These are phyloP conservation scores for Suillus variegatus DNA, from an alignment of 768 basidiomycete species.

Conservation along the genomic window DNA sequence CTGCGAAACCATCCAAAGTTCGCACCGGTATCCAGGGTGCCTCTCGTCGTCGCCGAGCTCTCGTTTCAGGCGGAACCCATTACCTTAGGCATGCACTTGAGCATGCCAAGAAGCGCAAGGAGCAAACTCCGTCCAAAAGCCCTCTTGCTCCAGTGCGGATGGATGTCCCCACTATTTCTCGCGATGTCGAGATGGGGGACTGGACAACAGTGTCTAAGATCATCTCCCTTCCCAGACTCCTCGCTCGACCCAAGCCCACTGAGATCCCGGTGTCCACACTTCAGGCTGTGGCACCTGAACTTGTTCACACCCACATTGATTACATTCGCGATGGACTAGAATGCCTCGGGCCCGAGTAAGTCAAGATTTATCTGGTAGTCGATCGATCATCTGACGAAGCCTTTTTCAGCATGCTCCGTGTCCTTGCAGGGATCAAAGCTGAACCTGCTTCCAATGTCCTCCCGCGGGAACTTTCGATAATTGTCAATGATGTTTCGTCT, in stretches of 20 bases:
- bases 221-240: slow-evolving; percentile 25
- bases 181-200: slow-evolving; percentile 10
- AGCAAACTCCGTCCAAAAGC: slow-evolving; percentile 18
- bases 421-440: slow-evolving; percentile 30
- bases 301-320: slow-evolving; percentile 21
- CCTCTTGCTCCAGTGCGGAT: slow-evolving; percentile 29
- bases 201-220: slow-evolving; percentile 13
- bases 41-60: slow-evolving; percentile 42
- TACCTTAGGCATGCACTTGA: slow-evolving; percentile 36
- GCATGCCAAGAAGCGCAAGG: slow-evolving; percentile 40
- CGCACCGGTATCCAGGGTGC: slow-evolving; percentile 31
- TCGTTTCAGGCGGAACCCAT: slow-evolving; percentile 28
- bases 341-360: slow-evolving; percentile 31
- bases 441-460: slow-evolving; percentile 22
- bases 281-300: slow-evolving; percentile 26
- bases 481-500: slow-evolving; percentile 30
- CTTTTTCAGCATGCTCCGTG: slow-evolving; percentile 29
- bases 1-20: slow-evolving; percentile 18
- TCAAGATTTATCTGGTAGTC: background rate
- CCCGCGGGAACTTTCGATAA: slow-evolving; percentile 27
- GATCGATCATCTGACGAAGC: slow-evolving; percentile 12
- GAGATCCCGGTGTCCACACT: slow-evolving; percentile 17
- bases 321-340: slow-evolving; percentile 31
- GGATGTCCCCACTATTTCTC: slow-evolving; percentile 23
- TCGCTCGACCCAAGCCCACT: slow-evolving; percentile 21